Evolutionary conservation across 1,284 basidiomycete species (phyloP).

Genomic region (Pyrrhoderma lamaoense): DNA sequence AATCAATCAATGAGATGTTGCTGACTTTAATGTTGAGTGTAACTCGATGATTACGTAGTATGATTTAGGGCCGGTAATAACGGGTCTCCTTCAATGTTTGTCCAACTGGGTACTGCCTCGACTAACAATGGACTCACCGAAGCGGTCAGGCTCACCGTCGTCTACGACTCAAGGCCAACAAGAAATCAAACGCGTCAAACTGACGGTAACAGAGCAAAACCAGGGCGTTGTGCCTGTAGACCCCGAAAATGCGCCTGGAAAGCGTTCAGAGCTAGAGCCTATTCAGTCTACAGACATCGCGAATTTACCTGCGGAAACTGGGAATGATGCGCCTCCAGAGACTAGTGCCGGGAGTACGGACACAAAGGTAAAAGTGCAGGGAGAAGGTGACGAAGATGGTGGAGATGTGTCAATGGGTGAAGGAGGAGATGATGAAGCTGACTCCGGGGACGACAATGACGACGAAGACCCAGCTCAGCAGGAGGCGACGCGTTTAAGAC

Average conservation of each 20-base stretch:
- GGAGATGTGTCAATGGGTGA: conserved; percentile 35
- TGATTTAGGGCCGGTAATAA: too few relatives aligned
- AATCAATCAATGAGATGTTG: too few relatives aligned
- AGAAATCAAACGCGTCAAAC: conserved; percentile 59
- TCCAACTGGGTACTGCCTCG: too few relatives aligned
- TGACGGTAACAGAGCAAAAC: conserved; percentile 52
- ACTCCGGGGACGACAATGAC: conserved; percentile 65
- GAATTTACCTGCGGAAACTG: conserved; percentile 52
- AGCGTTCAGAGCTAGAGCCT: conserved; percentile 70
- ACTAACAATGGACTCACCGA: conserved; percentile 49
- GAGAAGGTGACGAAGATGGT: conserved; percentile 46
- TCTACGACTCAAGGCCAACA: conserved; percentile 32
- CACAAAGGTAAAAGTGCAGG: conserved; percentile 48
- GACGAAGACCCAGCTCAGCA: conserved; percentile 75
- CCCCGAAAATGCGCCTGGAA: conserved; percentile 66
- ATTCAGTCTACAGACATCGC: conserved; percentile 62
- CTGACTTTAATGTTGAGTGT: too few relatives aligned
- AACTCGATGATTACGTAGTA: too few relatives aligned
- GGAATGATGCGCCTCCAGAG: conserved; percentile 38
- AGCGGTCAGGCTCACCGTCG: conserved; percentile 62
- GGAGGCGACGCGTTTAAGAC: conserved; percentile 67
- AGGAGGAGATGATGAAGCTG: conserved; percentile 59
- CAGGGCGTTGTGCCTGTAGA: conserved; percentile 65
- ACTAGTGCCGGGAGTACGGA: conserved; percentile 20
- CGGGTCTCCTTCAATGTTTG: too few relatives aligned